These are phyloP conservation scores for Chimonanthus salicifolius DNA, from an alignment of 164 flowering plant genomes.

Conservation along the genomic window DNA sequence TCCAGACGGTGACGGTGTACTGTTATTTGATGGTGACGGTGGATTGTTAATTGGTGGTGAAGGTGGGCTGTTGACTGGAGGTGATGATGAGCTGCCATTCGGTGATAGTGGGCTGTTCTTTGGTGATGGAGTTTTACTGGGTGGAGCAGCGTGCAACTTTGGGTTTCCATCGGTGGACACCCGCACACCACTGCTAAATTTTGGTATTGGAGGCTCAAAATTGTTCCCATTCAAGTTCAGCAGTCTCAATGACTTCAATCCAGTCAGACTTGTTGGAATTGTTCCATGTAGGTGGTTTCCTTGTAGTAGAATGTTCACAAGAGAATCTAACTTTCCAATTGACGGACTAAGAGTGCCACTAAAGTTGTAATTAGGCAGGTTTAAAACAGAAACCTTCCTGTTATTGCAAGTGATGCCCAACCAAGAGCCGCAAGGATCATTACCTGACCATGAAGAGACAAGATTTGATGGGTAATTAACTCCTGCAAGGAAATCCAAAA, in stretches of 20 bases:
- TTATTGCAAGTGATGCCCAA: constrained; percentile 47
- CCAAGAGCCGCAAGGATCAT: constrained; percentile 74
- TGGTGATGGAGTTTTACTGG: constrained; percentile 14
- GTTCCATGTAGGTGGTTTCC: constrained; percentile 45
- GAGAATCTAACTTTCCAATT: constrained; percentile 47
- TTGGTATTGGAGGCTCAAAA: constrained; percentile 63
- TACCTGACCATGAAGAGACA: constrained; percentile 61
- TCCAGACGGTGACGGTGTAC: not conserved
- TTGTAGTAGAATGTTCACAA: constrained; percentile 36
- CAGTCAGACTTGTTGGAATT: constrained; percentile 41
- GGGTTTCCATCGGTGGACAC: constrained; percentile 46
- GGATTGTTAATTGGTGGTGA: not conserved
- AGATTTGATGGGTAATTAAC: constrained; percentile 47
- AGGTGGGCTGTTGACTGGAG: not conserved
- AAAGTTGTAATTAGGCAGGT: constrained; percentile 42
- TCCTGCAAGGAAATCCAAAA: constrained; percentile 56
- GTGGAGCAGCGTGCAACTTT: constrained; percentile 15
- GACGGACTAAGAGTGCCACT: constrained; percentile 74
- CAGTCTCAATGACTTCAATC: constrained; percentile 40
- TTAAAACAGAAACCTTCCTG: constrained; percentile 41
- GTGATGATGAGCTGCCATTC: not conserved
- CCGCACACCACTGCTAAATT: constrained; percentile 35
- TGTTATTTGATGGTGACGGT: not conserved
- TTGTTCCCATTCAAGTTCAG: constrained; percentile 60
- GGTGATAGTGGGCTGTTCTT: not conserved